phyloP scores from a whole-genome alignment of 2,329 filamentous ascomycete genomes.

The Gyromitra esculenta region DNA sequence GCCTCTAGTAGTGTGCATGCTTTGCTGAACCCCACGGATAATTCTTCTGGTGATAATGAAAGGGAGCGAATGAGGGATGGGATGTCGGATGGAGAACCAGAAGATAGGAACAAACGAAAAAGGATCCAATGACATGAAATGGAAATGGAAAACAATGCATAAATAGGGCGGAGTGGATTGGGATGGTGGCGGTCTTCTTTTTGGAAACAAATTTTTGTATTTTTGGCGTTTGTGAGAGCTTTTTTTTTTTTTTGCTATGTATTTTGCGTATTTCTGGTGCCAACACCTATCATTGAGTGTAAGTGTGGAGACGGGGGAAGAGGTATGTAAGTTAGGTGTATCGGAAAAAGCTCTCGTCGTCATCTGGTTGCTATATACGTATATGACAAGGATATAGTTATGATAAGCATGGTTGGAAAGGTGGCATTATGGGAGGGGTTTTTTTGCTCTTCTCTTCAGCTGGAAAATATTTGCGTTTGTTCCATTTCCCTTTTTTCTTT shows the following conservation, averaged over 20 bases:
- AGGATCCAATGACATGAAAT: slow-evolving; percentile 42
- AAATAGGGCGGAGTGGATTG: slow-evolving; percentile 11
- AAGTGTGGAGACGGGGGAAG: slow-evolving; percentile 1
- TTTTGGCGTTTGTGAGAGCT: slow-evolving; percentile 42
- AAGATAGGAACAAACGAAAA: slow-evolving; percentile 56
- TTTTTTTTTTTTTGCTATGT: slow-evolving; percentile 22
- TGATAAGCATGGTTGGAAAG: slow-evolving; percentile 19
- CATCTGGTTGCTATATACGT: slow-evolving; percentile 19
- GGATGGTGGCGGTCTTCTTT: slow-evolving; percentile 26
- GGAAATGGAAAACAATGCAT: slow-evolving; percentile 14
- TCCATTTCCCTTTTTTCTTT: slow-evolving; percentile 19
- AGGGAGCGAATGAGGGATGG: slow-evolving; percentile 54
- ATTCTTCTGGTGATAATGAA: slow-evolving; percentile 43
- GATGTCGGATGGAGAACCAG: slow-evolving; percentile 56
- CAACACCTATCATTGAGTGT: slow-evolving; percentile 8
- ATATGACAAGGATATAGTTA: slow-evolving; percentile 19
- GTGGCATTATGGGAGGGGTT: slow-evolving; percentile 21
- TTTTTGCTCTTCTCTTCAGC: slow-evolving; percentile 30
- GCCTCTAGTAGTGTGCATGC: slow-evolving; percentile 58
- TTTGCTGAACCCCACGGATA: slow-evolving; percentile 57
- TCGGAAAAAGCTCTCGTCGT: slow-evolving; percentile 4
- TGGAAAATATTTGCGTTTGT: slow-evolving; percentile 42
- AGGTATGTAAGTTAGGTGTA: slow-evolving; percentile 40
- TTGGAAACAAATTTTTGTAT: slow-evolving; percentile 37
- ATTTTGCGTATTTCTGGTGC: slow-evolving; percentile 44